A percentile compares a stretch with the other conserved stretches of the same genome.
These are phyloP conservation scores for Lactuca sativa DNA, from an alignment of 129 eudicot species.

Conservation along the genomic window DNA sequence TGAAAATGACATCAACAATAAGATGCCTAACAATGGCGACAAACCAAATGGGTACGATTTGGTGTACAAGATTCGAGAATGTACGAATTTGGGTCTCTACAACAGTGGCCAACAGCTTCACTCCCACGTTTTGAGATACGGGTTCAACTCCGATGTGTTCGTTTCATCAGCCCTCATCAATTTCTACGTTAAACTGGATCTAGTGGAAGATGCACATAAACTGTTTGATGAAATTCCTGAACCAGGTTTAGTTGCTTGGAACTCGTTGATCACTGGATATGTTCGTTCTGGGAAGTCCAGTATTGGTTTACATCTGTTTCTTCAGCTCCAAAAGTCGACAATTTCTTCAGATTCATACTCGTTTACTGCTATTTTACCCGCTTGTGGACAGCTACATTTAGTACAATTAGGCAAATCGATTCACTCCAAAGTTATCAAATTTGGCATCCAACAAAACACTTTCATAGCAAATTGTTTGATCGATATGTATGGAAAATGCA, in stretches of 20 bases:
- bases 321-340: constrained; percentile 50
- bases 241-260: constrained; percentile 78
- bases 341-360: constrained; percentile 64
- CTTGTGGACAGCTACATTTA: constrained; percentile 57
- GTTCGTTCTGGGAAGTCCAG: constrained; percentile 56
- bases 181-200: constrained; percentile 57
- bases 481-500: constrained; percentile 85
- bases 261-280: constrained; percentile 76
- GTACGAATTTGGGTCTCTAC: constrained; percentile 33
- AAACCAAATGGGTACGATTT: constrained; percentile 42
- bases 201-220: constrained; percentile 44
- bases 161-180: constrained; percentile 61
- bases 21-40: constrained; percentile 18
- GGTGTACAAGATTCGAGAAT: constrained; percentile 53
- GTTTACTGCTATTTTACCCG: constrained; percentile 57
- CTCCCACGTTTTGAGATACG: constrained; percentile 47
- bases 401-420: constrained; percentile 48
- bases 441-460: constrained; percentile 56
- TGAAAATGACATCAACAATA: background rate
- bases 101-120: constrained; percentile 66
- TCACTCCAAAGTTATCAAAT: constrained; percentile 58
- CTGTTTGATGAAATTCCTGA: constrained; percentile 75
- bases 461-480: constrained; percentile 69
- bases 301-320: constrained; percentile 53
- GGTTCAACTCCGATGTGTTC: constrained; percentile 46